Evolutionary conservation across 2,329 filamentous ascomycete genomes (phyloP).

Genomic region (Ascochyta fabae): DNA sequence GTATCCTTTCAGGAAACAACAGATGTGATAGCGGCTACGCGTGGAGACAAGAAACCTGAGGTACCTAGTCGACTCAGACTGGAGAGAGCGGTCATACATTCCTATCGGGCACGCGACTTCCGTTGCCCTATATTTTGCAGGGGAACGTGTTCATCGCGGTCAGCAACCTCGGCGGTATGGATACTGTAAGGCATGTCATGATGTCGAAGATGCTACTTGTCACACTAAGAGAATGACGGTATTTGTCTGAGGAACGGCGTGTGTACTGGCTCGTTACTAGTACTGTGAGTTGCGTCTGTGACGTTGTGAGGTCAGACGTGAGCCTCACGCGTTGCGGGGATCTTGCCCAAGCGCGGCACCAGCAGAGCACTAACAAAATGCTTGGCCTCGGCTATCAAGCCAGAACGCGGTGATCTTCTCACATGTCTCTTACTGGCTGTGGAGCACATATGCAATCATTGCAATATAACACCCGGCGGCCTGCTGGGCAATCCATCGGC

Average conservation of each 20-base stretch:
- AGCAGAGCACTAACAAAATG: constrained; percentile 1
- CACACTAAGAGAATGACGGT: constrained; percentile 7
- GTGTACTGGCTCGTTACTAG: constrained; percentile 13
- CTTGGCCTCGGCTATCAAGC: constrained; percentile 3
- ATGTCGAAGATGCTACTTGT: not conserved
- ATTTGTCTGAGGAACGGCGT: constrained; percentile 11
- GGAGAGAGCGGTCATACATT: constrained; percentile 5
- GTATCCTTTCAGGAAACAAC: constrained; percentile 3
- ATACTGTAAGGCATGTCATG: not conserved
- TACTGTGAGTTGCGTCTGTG: constrained; percentile 15
- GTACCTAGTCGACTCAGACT: not conserved
- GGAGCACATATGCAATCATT: constrained; percentile 7
- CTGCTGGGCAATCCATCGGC: not conserved
- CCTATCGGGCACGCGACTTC: constrained; percentile 9
- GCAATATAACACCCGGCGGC: not conserved
- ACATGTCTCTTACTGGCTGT: constrained; percentile 7
- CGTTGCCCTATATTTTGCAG: constrained; percentile 5
- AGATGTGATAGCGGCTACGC: not conserved
- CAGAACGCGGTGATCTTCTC: not conserved
- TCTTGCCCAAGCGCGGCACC: not conserved
- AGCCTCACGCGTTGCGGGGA: constrained; percentile 14
- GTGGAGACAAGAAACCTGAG: constrained; percentile 4
- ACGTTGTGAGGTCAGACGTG: constrained; percentile 15
- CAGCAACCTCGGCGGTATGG: not conserved
- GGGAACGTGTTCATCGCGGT: not conserved